Evolutionary conservation across 495 filamentous ascomycete genomes (phyloP).

Genomic region (Lepidopterella palustris): DNA sequence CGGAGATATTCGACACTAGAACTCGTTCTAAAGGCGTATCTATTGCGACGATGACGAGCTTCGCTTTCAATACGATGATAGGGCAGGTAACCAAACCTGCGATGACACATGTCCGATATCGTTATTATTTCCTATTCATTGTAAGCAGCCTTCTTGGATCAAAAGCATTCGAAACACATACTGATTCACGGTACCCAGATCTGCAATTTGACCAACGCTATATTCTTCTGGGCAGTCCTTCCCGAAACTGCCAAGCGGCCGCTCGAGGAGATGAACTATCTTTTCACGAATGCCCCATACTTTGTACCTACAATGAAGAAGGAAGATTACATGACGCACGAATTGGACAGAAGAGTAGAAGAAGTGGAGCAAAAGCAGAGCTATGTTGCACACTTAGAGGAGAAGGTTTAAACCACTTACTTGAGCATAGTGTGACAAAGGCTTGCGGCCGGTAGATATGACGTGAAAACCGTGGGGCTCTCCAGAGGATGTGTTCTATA

Average conservation of each 20-base stretch:
- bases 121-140: conserved; percentile 53
- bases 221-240: conserved; percentile 60
- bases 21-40: conserved; percentile 62
- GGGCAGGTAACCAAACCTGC: conserved; percentile 61
- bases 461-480: too few relatives aligned
- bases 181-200: conserved; percentile 21
- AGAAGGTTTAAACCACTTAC: too few relatives aligned
- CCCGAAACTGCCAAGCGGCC: conserved; percentile 61
- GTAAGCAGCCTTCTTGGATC: conserved; percentile 22
- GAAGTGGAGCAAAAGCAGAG: conserved; percentile 43
- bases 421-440: too few relatives aligned
- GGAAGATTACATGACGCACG: conserved; percentile 37
- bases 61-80: conserved; percentile 70
- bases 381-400: conserved; percentile 11
- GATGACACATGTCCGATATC: conserved; percentile 46
- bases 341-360: conserved; percentile 39
- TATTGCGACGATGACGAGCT: conserved; percentile 57
- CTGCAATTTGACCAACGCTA: conserved; percentile 52
- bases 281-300: conserved; percentile 63
- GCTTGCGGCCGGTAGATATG: too few relatives aligned
- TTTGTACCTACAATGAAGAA: conserved; percentile 50
- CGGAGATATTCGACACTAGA: conserved; percentile 64
- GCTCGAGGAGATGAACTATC: conserved; percentile 63
- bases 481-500: too few relatives aligned
- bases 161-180: neutral